phyloP scores from a whole-genome alignment of 2,329 filamentous ascomycete species.

The Beauveria caledonica region DNA sequence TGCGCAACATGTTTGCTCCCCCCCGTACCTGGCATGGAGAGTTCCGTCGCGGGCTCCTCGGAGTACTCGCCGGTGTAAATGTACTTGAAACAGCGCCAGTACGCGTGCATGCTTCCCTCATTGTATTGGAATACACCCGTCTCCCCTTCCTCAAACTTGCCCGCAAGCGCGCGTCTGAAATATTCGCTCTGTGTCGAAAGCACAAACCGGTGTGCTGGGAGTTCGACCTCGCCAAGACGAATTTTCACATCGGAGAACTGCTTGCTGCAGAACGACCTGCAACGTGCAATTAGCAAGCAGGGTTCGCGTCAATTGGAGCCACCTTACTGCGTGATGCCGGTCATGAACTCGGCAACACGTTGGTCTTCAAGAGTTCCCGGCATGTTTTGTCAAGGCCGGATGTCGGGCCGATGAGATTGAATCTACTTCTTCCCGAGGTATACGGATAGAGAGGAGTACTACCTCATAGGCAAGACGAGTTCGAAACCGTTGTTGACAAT shows the following conservation, averaged over 20 bases:
- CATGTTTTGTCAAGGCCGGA: background rate
- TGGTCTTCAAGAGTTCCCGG: background rate
- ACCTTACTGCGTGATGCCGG: background rate
- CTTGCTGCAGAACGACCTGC: background rate
- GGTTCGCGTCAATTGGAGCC: background rate
- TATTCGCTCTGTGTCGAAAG: background rate
- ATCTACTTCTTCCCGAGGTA: no score
- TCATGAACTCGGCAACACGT: background rate
- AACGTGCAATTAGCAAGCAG: background rate
- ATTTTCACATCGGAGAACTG: background rate
- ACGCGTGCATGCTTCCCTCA: slow-evolving; percentile 10
- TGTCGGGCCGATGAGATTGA: no score
- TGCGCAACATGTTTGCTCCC: background rate
- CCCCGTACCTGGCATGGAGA: background rate
- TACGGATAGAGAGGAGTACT: no score
- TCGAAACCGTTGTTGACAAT: no score
- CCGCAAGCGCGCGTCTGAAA: background rate
- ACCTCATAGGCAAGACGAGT: no score
- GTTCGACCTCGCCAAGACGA: background rate
- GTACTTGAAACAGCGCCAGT: slow-evolving; percentile 12
- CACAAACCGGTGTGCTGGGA: background rate
- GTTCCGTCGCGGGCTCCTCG: background rate
- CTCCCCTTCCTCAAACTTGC: background rate
- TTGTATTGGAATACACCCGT: background rate
- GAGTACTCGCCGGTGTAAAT: slow-evolving; percentile 12